These are phyloP conservation scores for Microstroma glucosiphilum DNA, from an alignment of 1,284 basidiomycete species.

Conservation along the genomic window DNA sequence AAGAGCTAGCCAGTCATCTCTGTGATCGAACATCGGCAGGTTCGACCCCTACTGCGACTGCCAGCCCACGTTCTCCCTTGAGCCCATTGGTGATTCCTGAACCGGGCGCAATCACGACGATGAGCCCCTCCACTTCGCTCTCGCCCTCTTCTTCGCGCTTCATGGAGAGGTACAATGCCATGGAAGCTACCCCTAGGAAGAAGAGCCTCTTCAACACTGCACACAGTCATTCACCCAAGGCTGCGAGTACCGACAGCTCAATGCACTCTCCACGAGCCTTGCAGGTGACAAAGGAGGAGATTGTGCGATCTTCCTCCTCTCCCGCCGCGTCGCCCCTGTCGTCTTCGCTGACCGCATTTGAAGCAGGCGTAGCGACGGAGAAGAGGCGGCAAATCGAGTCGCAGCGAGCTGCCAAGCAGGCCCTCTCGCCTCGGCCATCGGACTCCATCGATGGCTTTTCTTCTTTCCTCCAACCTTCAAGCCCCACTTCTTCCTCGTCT, in stretches of 20 bases:
- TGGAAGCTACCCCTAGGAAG: background rate
- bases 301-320: background rate
- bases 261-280: too few species aligned
- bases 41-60: background rate
- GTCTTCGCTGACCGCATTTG: background rate
- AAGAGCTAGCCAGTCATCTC: constrained; percentile 29
- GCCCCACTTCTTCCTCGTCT: background rate
- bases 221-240: background rate
- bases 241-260: too few species aligned
- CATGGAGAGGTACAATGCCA: background rate
- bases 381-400: constrained; percentile 28
- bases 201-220: background rate
- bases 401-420: constrained; percentile 28
- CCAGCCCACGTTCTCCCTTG: background rate
- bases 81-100: constrained; percentile 10
- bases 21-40: constrained; percentile 18
- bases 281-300: too few species aligned
- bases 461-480: background rate
- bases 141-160: constrained; percentile 12
- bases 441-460: background rate
- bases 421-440: background rate
- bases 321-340: background rate
- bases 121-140: constrained; percentile 1
- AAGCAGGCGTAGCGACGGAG: constrained; percentile 7
- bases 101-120: constrained; percentile 19